Conservation (phyloP, 768 basidiomycete genomes). For the Hericium erinaceus region DNA sequence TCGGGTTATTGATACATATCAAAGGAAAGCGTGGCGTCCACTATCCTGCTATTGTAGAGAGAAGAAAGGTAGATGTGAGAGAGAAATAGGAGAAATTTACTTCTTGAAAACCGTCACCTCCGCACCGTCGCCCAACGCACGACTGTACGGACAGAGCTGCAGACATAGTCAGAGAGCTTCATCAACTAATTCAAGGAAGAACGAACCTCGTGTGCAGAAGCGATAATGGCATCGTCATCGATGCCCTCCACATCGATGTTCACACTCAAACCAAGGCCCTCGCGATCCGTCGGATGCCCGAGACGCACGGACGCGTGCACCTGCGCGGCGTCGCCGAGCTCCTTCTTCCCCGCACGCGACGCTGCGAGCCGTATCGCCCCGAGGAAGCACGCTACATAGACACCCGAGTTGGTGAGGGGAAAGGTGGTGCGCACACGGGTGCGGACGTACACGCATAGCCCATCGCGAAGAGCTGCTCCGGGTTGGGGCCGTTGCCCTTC, state of each 20-base stretch:
- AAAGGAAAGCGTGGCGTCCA: no score
- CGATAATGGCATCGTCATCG: conserved; percentile 52
- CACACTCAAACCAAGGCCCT: conserved; percentile 62
- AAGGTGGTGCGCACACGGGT: neutral
- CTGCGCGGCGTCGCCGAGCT: conserved; percentile 47
- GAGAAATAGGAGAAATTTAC: no score
- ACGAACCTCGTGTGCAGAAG: conserved; percentile 60
- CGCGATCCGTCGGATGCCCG: conserved; percentile 46
- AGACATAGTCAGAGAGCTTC: no score
- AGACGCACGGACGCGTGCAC: conserved; percentile 55
- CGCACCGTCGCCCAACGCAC: no score
- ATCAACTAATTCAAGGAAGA: neutral
- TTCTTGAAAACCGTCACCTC: no score
- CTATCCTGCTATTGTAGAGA: no score
- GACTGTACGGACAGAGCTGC: no score
- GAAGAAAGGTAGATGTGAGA: no score
- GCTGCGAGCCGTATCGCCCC: conserved; percentile 60
- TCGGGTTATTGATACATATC: no score
- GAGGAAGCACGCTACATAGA: conserved; percentile 52
- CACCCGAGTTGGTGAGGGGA: neutral
- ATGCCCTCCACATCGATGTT: conserved; percentile 65
- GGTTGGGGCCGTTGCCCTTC: conserved; percentile 11
- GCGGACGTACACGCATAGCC: conserved; percentile 23
- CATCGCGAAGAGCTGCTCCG: conserved; percentile 18
- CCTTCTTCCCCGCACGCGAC: conserved; percentile 42